Evolutionary conservation across 768 basidiomycete genomes (phyloP).

Genomic region (Cubamyces lactineus): DNA sequence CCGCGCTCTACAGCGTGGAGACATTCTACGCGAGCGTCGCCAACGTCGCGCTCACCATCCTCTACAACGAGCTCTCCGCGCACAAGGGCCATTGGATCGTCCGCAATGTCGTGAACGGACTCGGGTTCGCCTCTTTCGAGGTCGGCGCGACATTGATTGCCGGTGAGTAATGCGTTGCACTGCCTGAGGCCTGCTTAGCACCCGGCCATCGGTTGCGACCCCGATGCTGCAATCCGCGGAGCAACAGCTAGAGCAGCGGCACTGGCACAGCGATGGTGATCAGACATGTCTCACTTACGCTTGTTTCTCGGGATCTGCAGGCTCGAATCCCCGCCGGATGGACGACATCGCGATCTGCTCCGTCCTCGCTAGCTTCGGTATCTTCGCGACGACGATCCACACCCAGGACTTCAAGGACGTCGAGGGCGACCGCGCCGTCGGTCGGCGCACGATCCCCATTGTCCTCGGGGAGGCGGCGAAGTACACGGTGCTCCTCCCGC

Average conservation of each 20-base stretch:
- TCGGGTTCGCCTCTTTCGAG: slow-evolving; percentile 26
- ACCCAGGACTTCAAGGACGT: slow-evolving; percentile 28
- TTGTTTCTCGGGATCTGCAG: neutral
- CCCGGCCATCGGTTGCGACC: too few species aligned
- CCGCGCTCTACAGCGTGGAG: slow-evolving; percentile 17
- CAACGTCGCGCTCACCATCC: slow-evolving; percentile 20
- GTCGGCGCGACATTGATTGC: slow-evolving; percentile 31
- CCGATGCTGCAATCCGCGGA: too few species aligned
- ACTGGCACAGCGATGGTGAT: too few species aligned
- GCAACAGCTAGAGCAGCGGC: too few species aligned
- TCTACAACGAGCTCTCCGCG: slow-evolving; percentile 30
- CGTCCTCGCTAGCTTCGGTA: slow-evolving; percentile 33
- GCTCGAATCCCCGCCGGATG: slow-evolving; percentile 22
- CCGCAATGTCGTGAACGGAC: slow-evolving; percentile 25
- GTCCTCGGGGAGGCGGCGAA: slow-evolving; percentile 26
- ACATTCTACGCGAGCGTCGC: slow-evolving; percentile 21
- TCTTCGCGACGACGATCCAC: slow-evolving; percentile 43
- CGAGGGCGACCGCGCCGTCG: slow-evolving; percentile 19
- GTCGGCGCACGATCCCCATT: slow-evolving; percentile 20
- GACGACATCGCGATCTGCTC: slow-evolving; percentile 26
- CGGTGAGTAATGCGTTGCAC: slow-evolving; percentile 7
- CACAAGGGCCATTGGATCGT: slow-evolving; percentile 24
- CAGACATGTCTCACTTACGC: neutral
- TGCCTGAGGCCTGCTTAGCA: neutral
- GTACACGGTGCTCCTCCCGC: slow-evolving; percentile 24